Evolutionary conservation across 23 red algal species (phyloP).

Genomic region (Gracilariopsis chorda): DNA sequence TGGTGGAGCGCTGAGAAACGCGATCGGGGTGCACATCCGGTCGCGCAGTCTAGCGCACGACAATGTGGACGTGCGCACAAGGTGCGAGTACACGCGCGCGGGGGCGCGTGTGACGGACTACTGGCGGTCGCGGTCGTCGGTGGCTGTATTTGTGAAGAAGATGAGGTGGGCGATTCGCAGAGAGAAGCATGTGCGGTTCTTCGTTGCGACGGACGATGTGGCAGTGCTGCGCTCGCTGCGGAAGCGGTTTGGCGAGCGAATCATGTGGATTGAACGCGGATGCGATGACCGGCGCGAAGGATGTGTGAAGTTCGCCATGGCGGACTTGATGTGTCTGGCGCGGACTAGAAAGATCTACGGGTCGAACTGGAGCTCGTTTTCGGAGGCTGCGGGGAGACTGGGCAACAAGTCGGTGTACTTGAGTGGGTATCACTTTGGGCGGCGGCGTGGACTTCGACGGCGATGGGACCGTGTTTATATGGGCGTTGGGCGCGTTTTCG

Average conservation of each 20-base stretch:
- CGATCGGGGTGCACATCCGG: slow-evolving; percentile 54
- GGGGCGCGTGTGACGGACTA: slow-evolving; percentile 46
- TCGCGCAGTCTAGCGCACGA: slow-evolving; percentile 46
- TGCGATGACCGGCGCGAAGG: slow-evolving; percentile 53
- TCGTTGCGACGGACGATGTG: slow-evolving; percentile 53
- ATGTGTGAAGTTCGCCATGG: slow-evolving; percentile 55
- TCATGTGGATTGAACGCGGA: neutral
- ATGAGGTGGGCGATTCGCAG: slow-evolving; percentile 10
- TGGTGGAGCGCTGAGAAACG: neutral
- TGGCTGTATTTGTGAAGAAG: slow-evolving; percentile 18
- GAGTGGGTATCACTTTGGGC: slow-evolving; percentile 60
- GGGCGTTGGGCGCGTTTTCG: neutral
- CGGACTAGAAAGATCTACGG: slow-evolving; percentile 41
- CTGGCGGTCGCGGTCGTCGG: slow-evolving; percentile 23
- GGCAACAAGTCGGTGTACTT: slow-evolving; percentile 6
- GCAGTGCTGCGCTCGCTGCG: neutral
- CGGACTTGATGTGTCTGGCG: slow-evolving; percentile 31
- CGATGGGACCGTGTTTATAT: neutral
- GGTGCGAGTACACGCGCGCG: slow-evolving; percentile 40
- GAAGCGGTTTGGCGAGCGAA: slow-evolving; percentile 14
- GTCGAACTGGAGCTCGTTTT: slow-evolving; percentile 52
- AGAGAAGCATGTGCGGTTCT: slow-evolving; percentile 28
- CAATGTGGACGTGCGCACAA: slow-evolving; percentile 13
- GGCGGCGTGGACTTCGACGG: neutral
- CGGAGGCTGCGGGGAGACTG: slow-evolving; percentile 49